Conservation (phyloP, 2,329 filamentous ascomycete species). For the Madurella mycetomatis region DNA sequence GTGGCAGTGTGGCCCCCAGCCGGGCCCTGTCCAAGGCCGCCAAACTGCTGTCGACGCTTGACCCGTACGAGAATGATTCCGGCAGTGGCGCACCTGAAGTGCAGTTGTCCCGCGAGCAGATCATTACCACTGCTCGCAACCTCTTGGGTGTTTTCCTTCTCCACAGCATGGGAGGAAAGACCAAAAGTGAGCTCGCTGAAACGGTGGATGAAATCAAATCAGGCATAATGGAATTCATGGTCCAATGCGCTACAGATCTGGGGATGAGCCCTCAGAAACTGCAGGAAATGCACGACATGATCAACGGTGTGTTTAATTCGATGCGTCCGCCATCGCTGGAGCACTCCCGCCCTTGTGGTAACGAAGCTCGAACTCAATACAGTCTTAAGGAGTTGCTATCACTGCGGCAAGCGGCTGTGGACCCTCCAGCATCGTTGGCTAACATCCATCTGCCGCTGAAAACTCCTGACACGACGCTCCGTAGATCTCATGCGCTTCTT, state of each 20-base stretch:
- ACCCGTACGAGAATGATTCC: background rate
- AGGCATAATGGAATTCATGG: conserved; percentile 3
- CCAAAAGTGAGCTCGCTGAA: background rate
- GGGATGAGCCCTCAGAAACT: background rate
- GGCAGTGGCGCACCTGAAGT: background rate
- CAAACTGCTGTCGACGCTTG: background rate
- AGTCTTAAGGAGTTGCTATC: conserved; percentile 6
- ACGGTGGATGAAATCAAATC: background rate
- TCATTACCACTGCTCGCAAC: background rate
- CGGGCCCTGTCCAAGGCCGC: background rate
- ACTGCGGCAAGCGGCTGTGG: background rate
- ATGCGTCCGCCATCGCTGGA: background rate
- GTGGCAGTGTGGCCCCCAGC: background rate
- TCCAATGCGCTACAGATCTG: background rate
- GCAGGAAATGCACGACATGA: background rate
- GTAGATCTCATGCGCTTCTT: background rate
- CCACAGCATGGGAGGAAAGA: background rate
- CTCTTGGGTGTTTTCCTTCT: conserved; percentile 5
- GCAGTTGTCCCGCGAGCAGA: background rate
- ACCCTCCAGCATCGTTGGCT: conserved; percentile 3
- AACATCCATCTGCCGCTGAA: background rate
- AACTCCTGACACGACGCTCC: background rate
- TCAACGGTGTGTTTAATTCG: background rate
- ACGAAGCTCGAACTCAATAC: conserved; percentile 6
- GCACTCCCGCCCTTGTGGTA: background rate